phyloP scores from a whole-genome alignment of 768 basidiomycete species.

The Rhodosporidiobolus odoratus region DNA sequence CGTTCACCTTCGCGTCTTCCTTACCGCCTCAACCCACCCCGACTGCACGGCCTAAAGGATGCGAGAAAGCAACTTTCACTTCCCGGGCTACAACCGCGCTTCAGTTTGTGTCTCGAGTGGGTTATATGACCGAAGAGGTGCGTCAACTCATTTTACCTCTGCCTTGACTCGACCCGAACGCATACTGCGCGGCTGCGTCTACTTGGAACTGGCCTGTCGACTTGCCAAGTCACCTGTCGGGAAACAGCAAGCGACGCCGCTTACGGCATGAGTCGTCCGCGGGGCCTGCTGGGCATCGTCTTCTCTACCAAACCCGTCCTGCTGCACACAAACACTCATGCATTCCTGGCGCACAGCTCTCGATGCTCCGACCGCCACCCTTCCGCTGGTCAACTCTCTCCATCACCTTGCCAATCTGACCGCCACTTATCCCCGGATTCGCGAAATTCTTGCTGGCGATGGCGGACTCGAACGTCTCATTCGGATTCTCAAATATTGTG shows the following conservation, averaged over 20 bases:
- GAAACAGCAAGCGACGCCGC: too few relatives aligned
- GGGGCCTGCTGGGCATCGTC: too few relatives aligned
- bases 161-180: neutral
- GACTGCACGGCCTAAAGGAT: slow-evolving; percentile 49
- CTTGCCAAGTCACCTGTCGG: too few relatives aligned
- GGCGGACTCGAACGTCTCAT: slow-evolving; percentile 95
- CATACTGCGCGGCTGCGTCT: neutral
- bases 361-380: slow-evolving; percentile 50
- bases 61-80: slow-evolving; percentile 93
- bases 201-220: neutral
- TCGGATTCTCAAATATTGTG: slow-evolving; percentile 74
- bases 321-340: neutral
- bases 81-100: slow-evolving; percentile 89
- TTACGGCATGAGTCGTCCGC: too few relatives aligned
- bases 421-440: slow-evolving; percentile 91
- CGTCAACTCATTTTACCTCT: slow-evolving; percentile 38
- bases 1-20: neutral
- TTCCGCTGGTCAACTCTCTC: slow-evolving; percentile 84
- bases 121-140: slow-evolving; percentile 89
- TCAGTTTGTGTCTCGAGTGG: slow-evolving; percentile 90
- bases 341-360: slow-evolving; percentile 39
- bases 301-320: too few relatives aligned
- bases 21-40: neutral
- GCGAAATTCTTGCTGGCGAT: slow-evolving; percentile 96
- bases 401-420: slow-evolving; percentile 95